Percentiles rank a stretch among this genome's conserved stretches.
Evolutionary conservation across 2,329 filamentous ascomycete genomes (phyloP).

Genomic region (Colletotrichum destructivum): DNA sequence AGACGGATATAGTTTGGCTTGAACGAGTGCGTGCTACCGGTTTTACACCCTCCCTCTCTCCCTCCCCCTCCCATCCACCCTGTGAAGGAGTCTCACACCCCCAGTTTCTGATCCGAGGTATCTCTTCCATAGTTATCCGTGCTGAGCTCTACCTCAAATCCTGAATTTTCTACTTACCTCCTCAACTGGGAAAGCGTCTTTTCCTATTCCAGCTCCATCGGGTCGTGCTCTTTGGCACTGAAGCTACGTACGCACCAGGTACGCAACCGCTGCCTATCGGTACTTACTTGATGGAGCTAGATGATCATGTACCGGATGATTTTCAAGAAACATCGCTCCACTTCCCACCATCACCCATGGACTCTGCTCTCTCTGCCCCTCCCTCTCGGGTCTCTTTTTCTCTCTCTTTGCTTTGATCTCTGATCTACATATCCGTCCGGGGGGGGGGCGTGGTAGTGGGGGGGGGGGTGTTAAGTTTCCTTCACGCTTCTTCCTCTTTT

Average conservation of each 20-base stretch:
- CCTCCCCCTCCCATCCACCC: too few species aligned
- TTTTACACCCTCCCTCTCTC: too few species aligned
- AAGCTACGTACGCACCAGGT: neutral
- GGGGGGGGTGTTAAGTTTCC: neutral
- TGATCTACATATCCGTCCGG: slow-evolving; percentile 18
- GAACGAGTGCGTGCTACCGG: neutral
- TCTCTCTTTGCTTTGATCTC: slow-evolving; percentile 9
- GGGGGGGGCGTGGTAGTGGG: neutral
- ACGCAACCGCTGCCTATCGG: slow-evolving; percentile 15
- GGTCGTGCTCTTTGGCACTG: slow-evolving; percentile 22
- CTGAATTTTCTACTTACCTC: neutral
- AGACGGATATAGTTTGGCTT: slow-evolving; percentile 6
- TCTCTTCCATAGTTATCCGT: neutral
- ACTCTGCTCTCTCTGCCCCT: neutral
- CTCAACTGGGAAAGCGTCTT: slow-evolving; percentile 16
- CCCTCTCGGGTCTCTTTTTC: neutral
- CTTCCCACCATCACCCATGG: slow-evolving; percentile 24
- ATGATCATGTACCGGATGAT: slow-evolving; percentile 9
- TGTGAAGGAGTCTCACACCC: neutral
- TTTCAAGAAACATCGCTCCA: slow-evolving; percentile 38
- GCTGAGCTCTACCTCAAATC: neutral
- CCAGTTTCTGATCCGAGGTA: slow-evolving; percentile 6
- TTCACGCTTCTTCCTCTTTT: slow-evolving; percentile 20
- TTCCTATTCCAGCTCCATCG: slow-evolving; percentile 28
- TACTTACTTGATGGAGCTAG: neutral